Percentiles rank a stretch among this genome's conserved stretches.
Conservation (phyloP, 2,329 filamentous ascomycete genomes). For the Chalaropsis thielavioides region DNA sequence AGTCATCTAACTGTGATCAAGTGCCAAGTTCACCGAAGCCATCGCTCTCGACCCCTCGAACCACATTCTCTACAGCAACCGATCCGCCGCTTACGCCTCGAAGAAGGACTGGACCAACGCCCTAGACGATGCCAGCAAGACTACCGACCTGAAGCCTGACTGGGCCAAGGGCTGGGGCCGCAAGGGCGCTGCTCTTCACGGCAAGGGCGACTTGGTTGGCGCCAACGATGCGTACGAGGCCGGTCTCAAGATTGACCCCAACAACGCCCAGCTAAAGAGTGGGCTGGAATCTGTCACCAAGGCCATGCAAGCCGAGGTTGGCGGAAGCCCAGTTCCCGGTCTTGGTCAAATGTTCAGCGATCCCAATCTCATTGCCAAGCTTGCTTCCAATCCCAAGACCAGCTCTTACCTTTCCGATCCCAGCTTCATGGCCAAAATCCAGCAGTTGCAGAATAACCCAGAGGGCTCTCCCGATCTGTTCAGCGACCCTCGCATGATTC, state of each 20-base stretch:
- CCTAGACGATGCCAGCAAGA: slow-evolving; percentile 81
- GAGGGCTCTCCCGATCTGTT: slow-evolving; percentile 65
- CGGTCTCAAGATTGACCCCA: slow-evolving; percentile 82
- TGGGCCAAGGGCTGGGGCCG: slow-evolving; percentile 95
- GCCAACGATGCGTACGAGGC: slow-evolving; percentile 85
- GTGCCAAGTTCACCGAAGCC: slow-evolving; percentile 86
- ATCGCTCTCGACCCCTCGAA: slow-evolving; percentile 79
- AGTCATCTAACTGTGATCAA: slow-evolving; percentile 26
- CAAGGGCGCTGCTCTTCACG: slow-evolving; percentile 83
- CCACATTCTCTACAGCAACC: slow-evolving; percentile 96
- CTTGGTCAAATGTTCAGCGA: slow-evolving; percentile 92
- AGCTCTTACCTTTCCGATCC: slow-evolving; percentile 64
- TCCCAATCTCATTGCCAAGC: slow-evolving; percentile 75
- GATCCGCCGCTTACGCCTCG: slow-evolving; percentile 76
- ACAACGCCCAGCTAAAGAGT: slow-evolving; percentile 83
- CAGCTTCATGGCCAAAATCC: slow-evolving; percentile 79
- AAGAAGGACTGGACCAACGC: slow-evolving; percentile 78
- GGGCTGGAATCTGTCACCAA: slow-evolving; percentile 74
- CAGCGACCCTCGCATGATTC: slow-evolving; percentile 78
- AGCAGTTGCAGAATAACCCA: slow-evolving; percentile 68
- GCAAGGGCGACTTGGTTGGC: slow-evolving; percentile 67
- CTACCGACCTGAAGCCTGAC: slow-evolving; percentile 86
- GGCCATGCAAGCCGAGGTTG: slow-evolving; percentile 54
- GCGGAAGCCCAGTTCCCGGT: slow-evolving; percentile 45
- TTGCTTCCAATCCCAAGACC: slow-evolving; percentile 91